phyloP scores from a whole-genome alignment of 2,329 filamentous ascomycete genomes.

The Knufia fluminis region DNA sequence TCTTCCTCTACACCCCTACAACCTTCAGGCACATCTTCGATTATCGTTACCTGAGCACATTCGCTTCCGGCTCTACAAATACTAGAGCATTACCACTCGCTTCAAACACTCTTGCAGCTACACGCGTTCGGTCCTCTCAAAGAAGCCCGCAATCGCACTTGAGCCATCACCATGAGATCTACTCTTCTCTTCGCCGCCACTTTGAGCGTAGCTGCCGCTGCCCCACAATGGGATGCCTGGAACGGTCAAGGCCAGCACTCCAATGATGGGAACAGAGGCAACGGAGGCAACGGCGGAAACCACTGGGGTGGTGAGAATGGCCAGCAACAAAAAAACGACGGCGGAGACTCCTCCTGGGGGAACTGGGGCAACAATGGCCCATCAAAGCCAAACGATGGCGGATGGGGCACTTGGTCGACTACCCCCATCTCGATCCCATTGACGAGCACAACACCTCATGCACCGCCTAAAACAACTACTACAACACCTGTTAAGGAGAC shows the following conservation, averaged over 20 bases:
- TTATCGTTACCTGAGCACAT: not conserved
- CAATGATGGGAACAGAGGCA: slow-evolving; percentile 13
- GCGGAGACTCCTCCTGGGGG: not conserved
- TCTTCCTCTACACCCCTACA: not conserved
- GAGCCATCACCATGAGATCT: slow-evolving; percentile 16
- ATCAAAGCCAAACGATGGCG: slow-evolving; percentile 10
- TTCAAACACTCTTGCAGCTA: not conserved
- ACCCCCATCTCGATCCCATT: slow-evolving; percentile 3
- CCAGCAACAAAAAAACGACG: not conserved
- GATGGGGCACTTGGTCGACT: slow-evolving; percentile 7
- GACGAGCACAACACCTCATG: slow-evolving; percentile 9
- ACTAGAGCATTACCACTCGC: slow-evolving; percentile 5
- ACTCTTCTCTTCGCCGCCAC: slow-evolving; percentile 16
- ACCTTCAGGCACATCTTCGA: not conserved
- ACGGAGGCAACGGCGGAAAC: slow-evolving; percentile 12
- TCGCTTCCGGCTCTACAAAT: slow-evolving; percentile 11
- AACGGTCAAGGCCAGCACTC: slow-evolving; percentile 6
- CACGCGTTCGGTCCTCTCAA: no score
- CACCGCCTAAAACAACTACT: slow-evolving; percentile 5
- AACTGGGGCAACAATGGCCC: slow-evolving; percentile 1
- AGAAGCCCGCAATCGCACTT: not conserved
- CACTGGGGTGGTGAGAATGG: slow-evolving; percentile 10
- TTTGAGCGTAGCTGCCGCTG: slow-evolving; percentile 18
- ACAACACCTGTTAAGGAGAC: not conserved
- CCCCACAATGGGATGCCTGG: slow-evolving; percentile 10